Percentiles rank a stretch among this genome's conserved stretches.
Evolutionary conservation across 768 basidiomycete species (phyloP).

Genomic region (Suillus americanus): DNA sequence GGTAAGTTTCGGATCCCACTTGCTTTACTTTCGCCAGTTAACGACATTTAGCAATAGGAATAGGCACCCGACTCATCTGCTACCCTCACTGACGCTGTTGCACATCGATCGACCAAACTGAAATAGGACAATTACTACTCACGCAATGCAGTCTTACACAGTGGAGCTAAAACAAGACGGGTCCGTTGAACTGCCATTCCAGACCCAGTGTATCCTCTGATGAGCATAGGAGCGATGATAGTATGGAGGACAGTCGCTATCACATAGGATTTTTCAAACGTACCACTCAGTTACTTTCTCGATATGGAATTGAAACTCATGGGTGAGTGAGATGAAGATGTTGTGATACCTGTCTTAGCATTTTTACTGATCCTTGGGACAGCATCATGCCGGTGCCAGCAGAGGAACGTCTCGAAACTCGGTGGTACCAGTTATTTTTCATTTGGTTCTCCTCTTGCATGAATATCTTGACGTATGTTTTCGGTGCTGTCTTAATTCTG

Average conservation of each 20-base stretch:
- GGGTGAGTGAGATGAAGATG: background rate
- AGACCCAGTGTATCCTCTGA: background rate
- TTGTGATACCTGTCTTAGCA: background rate
- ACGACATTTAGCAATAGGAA: background rate
- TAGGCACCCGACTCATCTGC: background rate
- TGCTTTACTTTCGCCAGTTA: background rate
- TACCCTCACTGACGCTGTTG: background rate
- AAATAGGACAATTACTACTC: background rate
- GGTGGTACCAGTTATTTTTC: background rate
- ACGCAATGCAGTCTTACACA: background rate
- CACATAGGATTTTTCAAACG: background rate
- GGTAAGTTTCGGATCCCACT: background rate
- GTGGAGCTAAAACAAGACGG: background rate
- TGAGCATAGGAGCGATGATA: conserved; percentile 22
- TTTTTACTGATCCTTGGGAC: background rate
- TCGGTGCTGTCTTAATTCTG: background rate
- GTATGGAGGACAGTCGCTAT: background rate
- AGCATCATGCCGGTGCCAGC: background rate
- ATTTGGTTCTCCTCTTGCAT: background rate
- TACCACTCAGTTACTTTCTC: background rate
- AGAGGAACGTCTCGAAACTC: background rate
- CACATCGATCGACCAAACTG: background rate
- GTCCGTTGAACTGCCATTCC: background rate
- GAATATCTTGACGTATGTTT: background rate
- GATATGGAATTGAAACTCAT: background rate